Base-by-base conservation (phyloP, 352 stramenopile species). In the Phytophthora pinifolia region DNA sequence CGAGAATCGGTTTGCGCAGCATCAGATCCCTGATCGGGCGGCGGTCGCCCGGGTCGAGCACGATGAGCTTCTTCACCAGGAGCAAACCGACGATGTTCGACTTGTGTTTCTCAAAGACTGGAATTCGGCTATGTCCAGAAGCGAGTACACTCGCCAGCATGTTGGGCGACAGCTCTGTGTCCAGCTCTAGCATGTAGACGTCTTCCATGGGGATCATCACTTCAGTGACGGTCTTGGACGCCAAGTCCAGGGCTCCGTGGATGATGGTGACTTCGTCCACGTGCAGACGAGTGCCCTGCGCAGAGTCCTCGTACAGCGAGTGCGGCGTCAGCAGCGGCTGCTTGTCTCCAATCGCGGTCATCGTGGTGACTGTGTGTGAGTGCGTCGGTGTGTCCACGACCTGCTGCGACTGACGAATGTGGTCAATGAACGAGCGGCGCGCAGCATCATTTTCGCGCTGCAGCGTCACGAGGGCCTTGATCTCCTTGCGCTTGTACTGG, bases 231-330 rank as follows among this genome's bases (percentile, higher is more conserved):
- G 79, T 89, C 55, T 92, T 97, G 36, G 86, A 74, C 14, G 83
- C 88, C 38, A 98, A 74, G 42, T 88, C 70, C 38, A 98, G 53
- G 9, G 91, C 89, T 29, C 93, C 95, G 58, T 96, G 87, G 47
- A 98, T 96, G 54, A 98, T 96, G 1, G 75, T 93, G 2, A 98
- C 87, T 69, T 98, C 92, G 56, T 97, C 88, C 29, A 76, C 74
- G 48, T 88, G 68, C n/a, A 92, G 49, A 12, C 68, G 46, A 2
- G 81, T 89, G 22, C 74, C 69, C 49, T 79, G 68, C 2, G 72
- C 67, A 15, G 67, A 76, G 46, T 82, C 60, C 36, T 80, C 62
- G 42, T 70, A 74, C 33, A 74, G 12, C 18, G 70, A 60, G 29
- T 58, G 63, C 17, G 70, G 70, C n/a, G 66, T 74, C 27, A 74